phyloP scores from a whole-genome alignment of 305 asterid genomes.

The Petunia hybrid region DNA sequence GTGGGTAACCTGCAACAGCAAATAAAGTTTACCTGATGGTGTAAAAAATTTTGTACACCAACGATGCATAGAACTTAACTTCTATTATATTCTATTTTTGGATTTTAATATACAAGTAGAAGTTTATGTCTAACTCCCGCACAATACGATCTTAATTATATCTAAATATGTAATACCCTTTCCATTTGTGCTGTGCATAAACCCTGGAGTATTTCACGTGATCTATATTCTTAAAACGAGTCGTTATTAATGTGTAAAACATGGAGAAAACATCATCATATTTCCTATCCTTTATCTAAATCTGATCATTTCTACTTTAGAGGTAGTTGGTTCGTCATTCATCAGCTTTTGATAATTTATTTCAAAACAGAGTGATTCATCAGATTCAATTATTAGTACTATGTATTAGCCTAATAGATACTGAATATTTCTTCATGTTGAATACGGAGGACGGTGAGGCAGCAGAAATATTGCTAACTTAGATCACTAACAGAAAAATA shows the following conservation, averaged over 20 bases:
- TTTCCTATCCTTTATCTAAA: background rate
- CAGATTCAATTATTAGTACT: no score
- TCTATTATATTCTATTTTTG: no score
- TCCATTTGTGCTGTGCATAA: background rate
- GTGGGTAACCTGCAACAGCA: no score
- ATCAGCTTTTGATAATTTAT: background rate
- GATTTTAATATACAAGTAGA: no score
- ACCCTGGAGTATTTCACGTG: background rate
- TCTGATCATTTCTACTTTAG: background rate
- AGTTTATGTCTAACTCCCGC: no score
- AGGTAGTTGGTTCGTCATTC: background rate
- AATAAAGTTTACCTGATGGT: no score
- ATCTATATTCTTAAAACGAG: background rate
- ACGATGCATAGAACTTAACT: no score
- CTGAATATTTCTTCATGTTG: background rate
- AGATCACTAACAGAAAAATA: background rate
- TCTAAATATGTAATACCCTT: no score
- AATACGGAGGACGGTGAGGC: background rate
- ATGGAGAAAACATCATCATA: background rate
- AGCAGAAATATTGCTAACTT: background rate
- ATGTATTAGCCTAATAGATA: background rate
- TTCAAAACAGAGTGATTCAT: no score
- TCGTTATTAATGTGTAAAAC: no score
- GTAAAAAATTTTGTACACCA: no score
- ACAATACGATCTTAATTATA: no score